A percentile compares a stretch with the other conserved stretches of the same genome.
Conservation (phyloP, 805 yeast genomes). For the Candida corydali region DNA sequence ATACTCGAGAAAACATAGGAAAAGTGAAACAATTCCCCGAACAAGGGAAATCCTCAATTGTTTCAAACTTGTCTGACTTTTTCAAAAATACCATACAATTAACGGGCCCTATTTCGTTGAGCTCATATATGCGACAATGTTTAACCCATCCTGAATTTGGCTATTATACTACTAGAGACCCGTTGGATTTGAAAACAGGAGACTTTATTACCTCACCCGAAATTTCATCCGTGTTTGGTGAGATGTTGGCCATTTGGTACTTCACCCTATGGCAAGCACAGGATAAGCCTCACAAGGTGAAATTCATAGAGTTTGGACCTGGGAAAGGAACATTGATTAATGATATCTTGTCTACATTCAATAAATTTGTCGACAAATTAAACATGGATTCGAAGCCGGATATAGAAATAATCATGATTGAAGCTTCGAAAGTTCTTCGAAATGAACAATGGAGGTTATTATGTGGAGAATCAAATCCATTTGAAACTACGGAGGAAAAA, state of each 20-base stretch:
- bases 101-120: conserved; percentile 73
- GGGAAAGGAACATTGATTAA: conserved; percentile 77
- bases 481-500: conserved; percentile 25
- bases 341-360: conserved; percentile 53
- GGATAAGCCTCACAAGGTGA: conserved; percentile 43
- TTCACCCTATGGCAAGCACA: conserved; percentile 56
- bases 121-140: conserved; percentile 78
- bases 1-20: conserved; percentile 33
- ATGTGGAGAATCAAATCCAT: conserved; percentile 30
- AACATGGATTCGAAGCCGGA: conserved; percentile 12
- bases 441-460: conserved; percentile 49
- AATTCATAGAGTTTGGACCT: conserved; percentile 78
- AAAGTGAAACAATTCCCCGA: conserved; percentile 35
- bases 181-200: conserved; percentile 56
- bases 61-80: conserved; percentile 30
- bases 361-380: conserved; percentile 42
- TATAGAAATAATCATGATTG: conserved; percentile 55
- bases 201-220: conserved; percentile 87
- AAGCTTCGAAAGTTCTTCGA: conserved; percentile 66
- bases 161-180: conserved; percentile 74
- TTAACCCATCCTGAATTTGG: conserved; percentile 74
- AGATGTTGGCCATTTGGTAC: conserved; percentile 74
- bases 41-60: conserved; percentile 10
- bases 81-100: conserved; percentile 51
- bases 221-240: conserved; percentile 84